Evolutionary conservation across 139 green algal species (phyloP), one percentile per base, ranked within the genome.

Genomic region (Edaphochlamys debaryana): DNA sequence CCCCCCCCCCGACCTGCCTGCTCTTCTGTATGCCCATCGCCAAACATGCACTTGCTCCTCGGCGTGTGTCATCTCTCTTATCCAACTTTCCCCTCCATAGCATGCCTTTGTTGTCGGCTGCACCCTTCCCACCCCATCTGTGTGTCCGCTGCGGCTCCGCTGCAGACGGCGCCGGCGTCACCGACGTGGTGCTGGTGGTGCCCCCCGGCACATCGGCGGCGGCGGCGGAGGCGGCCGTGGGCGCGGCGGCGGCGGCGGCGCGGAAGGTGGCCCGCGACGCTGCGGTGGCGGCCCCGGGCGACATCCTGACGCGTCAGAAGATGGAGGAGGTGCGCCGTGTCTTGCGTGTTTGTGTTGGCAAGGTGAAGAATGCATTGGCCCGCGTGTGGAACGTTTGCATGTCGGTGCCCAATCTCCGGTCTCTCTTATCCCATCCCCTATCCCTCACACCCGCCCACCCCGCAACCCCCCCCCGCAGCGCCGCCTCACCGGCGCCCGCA

Each of bases 201-300:
- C 76, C 76, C 22, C 76, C 76, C 8, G 76, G 76, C 60, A 82
- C 76, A 20, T 62, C 60, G 5, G 76, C 23, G 0, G 76, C 60
- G 42, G 76, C 76, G 62, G 45, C 76, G 32, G 63, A 82, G 45
- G 76, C 76, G 11, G 76, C 76, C 5, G 20, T 82, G 17, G 32
- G 38, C 27, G 76, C 76, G 42, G 76, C 76, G n/a, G 19, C 19
- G 45, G 41, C 32, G 42, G 63, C 67, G 62, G 60, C 58, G 34
- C 4, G 3, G 19, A 42, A 32, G 41, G 32, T 34, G 76, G 76
- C 32, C 42, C 32, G n/a, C 4, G 63, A 40, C 40, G 38, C 74
- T 4, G 60, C 41, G 60, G 30, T 72, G 74, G 8, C 74, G n/a
- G 60, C 40, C 0, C 74, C 40, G 58, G 1, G 29, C 52, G 73